A percentile compares a stretch with the other conserved stretches of the same genome.
phyloP scores from a whole-genome alignment of 1,284 basidiomycete genomes.

The Marasmius fiardii region DNA sequence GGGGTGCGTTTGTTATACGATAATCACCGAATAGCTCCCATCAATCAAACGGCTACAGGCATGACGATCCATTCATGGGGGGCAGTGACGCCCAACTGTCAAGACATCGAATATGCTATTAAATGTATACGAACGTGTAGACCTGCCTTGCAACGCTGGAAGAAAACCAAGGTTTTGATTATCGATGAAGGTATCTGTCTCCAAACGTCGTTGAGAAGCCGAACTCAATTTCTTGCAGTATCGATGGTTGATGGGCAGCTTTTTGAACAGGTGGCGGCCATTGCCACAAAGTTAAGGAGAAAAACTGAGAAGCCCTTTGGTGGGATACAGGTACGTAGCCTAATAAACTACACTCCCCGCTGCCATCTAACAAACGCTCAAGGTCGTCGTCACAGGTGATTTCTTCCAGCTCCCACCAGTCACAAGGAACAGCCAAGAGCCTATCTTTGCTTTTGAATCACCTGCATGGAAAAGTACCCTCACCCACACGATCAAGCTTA shows the following conservation, averaged over 20 bases:
- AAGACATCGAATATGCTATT: conserved; percentile 56
- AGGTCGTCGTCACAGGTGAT: conserved; percentile 81
- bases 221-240: background rate
- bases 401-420: conserved; percentile 90
- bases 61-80: conserved; percentile 82
- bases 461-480: conserved; percentile 70
- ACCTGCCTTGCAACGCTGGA: conserved; percentile 59
- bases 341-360: conserved; percentile 20
- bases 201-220: background rate
- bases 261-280: conserved; percentile 12
- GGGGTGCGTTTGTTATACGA: conserved; percentile 39
- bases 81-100: conserved; percentile 65
- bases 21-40: background rate
- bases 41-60: conserved; percentile 20
- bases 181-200: conserved; percentile 70
- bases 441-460: conserved; percentile 75
- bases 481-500: conserved; percentile 67
- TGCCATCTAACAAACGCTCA: conserved; percentile 35
- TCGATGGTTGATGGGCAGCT: conserved; percentile 24
- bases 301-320: conserved; percentile 15
- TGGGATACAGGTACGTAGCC: conserved; percentile 13
- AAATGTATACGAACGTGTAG: conserved; percentile 48
- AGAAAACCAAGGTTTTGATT: conserved; percentile 67
- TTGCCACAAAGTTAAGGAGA: conserved; percentile 11
- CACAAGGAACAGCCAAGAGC: conserved; percentile 22